Evolutionary conservation across 2,329 filamentous ascomycete genomes (phyloP), one percentile per base, ranked within the genome.

Genomic region (Clonostachys rhizophaga): DNA sequence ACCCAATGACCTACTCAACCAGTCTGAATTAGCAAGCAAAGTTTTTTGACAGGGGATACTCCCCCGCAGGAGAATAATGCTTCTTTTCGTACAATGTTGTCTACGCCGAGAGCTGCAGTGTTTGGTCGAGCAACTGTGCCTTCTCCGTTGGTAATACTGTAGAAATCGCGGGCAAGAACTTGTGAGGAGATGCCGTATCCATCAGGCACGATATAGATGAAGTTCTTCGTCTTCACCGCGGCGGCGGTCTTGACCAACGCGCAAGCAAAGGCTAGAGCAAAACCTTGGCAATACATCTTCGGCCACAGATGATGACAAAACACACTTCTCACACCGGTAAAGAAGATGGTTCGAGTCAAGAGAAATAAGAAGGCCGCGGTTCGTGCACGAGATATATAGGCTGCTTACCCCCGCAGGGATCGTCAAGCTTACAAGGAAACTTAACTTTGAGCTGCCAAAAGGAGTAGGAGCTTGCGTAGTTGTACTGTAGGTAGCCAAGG

Each of bases 131-230:
- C 51, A 18, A 49, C 51, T 10, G 51, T 49, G 40, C 51, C 51
- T 34, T 51, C 24, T 11, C 52, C 52, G 11, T 53, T 47, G 34
- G 40, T 49, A 30, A 58, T 47, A 43, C 48, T 54, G 35, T 52
- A 48, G 42, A 46, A 56, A 43, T 56, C 52, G 6, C 58, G 52
- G 7, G 59, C 59, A 49, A 63, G 56, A 41, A 56, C 58, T 55
- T 64, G 59, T 8, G 56, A 60, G 10, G 59, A 55, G 36, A 54
- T 52, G 11, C 61, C 57, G 47, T 59, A 64, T 40, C 59, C 59
- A 51, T 62, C 57, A 5, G 60, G 59, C 8, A 63, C 59, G 34
- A 65, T 54, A 48, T 64, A 63, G 49, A 64, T 61, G 51, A 63
- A 63, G 53, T 62, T 63, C 51, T 55, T 57, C 43, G 54, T 55